Conservation (phyloP, 805 yeast genomes). For the Cyberlindnera meyerae region DNA sequence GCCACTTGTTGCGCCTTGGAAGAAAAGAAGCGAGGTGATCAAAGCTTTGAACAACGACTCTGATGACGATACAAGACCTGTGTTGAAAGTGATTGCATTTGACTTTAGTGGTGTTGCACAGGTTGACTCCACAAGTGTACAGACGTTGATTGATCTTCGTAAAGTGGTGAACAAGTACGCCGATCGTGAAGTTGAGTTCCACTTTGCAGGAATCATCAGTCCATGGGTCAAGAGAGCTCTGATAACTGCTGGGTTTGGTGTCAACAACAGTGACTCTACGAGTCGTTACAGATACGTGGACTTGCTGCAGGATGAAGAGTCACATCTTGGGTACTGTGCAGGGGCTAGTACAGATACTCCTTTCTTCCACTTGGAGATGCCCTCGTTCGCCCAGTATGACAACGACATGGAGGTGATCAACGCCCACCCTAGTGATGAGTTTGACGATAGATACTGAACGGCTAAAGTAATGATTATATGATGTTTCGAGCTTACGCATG, state of each 20-base stretch:
- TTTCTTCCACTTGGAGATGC: slow-evolving; percentile 75
- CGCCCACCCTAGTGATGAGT: slow-evolving; percentile 1
- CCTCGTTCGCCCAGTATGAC: slow-evolving; percentile 30
- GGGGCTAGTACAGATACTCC: slow-evolving; percentile 64
- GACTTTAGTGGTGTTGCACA: slow-evolving; percentile 77
- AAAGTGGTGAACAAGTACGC: slow-evolving; percentile 69
- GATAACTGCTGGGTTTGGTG: slow-evolving; percentile 73
- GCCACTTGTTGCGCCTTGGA: slow-evolving; percentile 34
- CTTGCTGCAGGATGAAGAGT: slow-evolving; percentile 20
- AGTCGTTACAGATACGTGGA: slow-evolving; percentile 19
- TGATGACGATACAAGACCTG: slow-evolving; percentile 57
- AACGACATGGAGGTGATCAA: slow-evolving; percentile 3
- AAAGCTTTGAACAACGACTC: too few relatives aligned
- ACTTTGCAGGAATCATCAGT: slow-evolving; percentile 77
- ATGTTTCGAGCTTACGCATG: too few relatives aligned
- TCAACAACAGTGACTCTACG: slow-evolving; percentile 45
- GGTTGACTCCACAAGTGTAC: slow-evolving; percentile 76
- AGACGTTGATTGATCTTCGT: slow-evolving; percentile 69
- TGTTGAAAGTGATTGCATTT: slow-evolving; percentile 64
- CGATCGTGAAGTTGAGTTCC: slow-evolving; percentile 82
- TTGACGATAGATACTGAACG: too few relatives aligned
- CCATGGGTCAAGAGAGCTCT: slow-evolving; percentile 86
- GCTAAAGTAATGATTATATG: too few relatives aligned
- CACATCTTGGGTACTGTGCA: slow-evolving; percentile 40
- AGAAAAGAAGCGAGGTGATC: slow-evolving; percentile 21